Evolutionary conservation across 176 grass and related monocot genomes (phyloP).

Genomic region (Avena insularis): DNA sequence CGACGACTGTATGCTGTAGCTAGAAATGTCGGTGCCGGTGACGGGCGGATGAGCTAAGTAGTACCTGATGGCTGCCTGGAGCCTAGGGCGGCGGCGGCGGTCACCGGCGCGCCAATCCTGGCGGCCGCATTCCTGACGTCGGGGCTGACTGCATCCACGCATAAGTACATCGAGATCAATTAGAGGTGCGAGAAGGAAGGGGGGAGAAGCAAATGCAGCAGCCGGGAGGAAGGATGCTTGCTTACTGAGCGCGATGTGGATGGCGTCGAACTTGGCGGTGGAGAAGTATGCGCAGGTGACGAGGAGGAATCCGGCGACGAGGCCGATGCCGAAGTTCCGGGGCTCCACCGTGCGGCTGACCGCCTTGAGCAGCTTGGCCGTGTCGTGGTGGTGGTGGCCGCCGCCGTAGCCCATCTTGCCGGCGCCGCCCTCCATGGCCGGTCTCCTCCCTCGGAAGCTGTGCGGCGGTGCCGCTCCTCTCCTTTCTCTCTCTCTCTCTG

Average conservation of each 20-base stretch:
- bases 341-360: slow-evolving; percentile 62
- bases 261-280: slow-evolving; percentile 67
- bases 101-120: slow-evolving; percentile 36
- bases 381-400: slow-evolving; percentile 35
- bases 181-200: background rate
- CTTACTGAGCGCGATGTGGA: slow-evolving; percentile 59
- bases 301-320: slow-evolving; percentile 64
- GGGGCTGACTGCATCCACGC: slow-evolving; percentile 24
- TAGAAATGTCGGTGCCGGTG: background rate
- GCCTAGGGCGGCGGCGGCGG: background rate
- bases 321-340: slow-evolving; percentile 51
- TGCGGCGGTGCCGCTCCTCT: background rate
- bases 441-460: no score
- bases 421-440: slow-evolving; percentile 43
- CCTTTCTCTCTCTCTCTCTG: no score
- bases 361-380: slow-evolving; percentile 52
- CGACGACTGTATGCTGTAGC: background rate
- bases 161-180: background rate
- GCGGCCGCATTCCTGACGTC: background rate
- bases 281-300: slow-evolving; percentile 80
- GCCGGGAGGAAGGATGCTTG: background rate
- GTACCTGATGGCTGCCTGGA: slow-evolving; percentile 36
- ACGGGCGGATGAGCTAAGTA: background rate
- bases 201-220: background rate
- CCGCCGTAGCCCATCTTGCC: slow-evolving; percentile 47